These are phyloP conservation scores for Santalum album DNA, from an alignment of 164 flowering plant genomes.

Conservation along the genomic window DNA sequence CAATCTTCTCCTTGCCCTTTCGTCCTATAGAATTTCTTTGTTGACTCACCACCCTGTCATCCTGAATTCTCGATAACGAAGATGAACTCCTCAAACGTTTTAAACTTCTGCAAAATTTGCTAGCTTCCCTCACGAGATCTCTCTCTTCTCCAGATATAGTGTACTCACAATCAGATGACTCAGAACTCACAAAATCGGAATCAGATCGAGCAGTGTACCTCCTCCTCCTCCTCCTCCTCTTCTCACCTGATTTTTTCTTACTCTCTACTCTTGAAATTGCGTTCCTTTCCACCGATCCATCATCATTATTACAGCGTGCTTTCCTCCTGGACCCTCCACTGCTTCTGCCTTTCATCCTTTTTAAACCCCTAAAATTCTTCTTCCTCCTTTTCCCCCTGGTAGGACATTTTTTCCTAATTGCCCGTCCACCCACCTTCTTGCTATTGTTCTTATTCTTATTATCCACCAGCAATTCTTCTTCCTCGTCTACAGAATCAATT, in stretches of 20 bases:
- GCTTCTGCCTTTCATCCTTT: not conserved
- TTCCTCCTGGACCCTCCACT: not conserved
- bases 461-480: conserved; percentile 31
- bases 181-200: not conserved
- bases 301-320: not conserved
- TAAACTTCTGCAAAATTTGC: conserved; percentile 20
- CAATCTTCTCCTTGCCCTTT: conserved; percentile 76
- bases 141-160: conserved; percentile 2
- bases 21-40: conserved; percentile 21
- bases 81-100: conserved; percentile 36
- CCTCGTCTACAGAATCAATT: conserved; percentile 49
- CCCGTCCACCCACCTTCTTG: conserved; percentile 14
- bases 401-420: conserved; percentile 18
- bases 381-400: conserved; percentile 15
- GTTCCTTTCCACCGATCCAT: not conserved
- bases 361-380: no score
- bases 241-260: not conserved
- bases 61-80: conserved; percentile 15
- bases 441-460: conserved; percentile 15
- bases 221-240: not conserved
- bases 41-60: conserved; percentile 15
- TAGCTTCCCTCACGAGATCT: not conserved
- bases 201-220: not conserved
- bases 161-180: not conserved
- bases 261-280: not conserved